Conservation (phyloP, 1,284 basidiomycete species). For the Sphagnurus paluster region DNA sequence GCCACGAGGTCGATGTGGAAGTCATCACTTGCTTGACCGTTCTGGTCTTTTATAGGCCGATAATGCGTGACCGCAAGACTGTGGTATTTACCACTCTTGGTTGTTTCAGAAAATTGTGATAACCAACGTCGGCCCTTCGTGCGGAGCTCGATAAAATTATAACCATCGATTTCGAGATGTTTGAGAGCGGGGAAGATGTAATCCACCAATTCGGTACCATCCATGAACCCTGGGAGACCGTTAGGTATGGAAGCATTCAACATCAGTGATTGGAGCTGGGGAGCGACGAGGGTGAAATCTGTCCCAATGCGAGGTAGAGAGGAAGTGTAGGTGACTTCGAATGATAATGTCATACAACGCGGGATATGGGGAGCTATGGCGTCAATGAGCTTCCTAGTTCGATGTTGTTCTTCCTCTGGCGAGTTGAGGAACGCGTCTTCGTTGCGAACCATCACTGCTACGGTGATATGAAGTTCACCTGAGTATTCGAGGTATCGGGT, state of each 20-base stretch:
- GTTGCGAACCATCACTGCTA: neutral
- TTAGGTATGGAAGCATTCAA: neutral
- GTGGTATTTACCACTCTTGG: neutral
- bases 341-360: slow-evolving; percentile 2
- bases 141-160: neutral
- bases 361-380: neutral
- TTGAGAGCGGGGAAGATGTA: neutral
- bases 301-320: slow-evolving; percentile 3
- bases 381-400: neutral
- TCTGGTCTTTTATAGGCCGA: neutral
- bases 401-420: neutral
- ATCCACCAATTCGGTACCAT: neutral
- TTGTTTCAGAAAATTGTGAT: neutral
- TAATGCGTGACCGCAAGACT: neutral
- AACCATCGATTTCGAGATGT: neutral
- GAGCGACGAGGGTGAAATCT: neutral
- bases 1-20: neutral
- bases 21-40: no score
- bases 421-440: neutral
- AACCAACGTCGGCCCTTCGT: neutral
- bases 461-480: neutral
- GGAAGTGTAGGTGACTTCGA: slow-evolving; percentile 1
- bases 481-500: slow-evolving; percentile 5
- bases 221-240: neutral
- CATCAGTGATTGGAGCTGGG: neutral